Percentiles rank a stretch among this genome's conserved stretches.
Conservation (phyloP, 768 basidiomycete genomes). For the Tephrocybe sp. region DNA sequence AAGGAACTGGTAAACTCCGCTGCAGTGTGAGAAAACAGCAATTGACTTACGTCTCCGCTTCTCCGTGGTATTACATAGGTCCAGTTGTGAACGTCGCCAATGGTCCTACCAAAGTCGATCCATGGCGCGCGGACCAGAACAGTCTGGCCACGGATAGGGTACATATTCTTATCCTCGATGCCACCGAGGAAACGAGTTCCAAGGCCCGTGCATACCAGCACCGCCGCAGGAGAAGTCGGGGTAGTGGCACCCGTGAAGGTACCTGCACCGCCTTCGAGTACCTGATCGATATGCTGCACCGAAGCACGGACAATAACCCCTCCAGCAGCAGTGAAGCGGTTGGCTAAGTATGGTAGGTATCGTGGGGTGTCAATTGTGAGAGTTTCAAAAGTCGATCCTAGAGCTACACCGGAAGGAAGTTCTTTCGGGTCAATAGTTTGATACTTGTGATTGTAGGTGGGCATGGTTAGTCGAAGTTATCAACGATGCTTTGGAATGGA, state of each 20-base stretch:
- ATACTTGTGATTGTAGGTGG: conserved; percentile 39
- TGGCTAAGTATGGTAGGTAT: conserved; percentile 70
- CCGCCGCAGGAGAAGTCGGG: conserved; percentile 41
- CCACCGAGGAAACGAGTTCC: conserved; percentile 76
- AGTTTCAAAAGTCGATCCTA: conserved; percentile 60
- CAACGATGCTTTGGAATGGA: background rate
- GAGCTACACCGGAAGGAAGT: conserved; percentile 28
- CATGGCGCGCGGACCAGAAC: conserved; percentile 71
- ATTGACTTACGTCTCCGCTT: conserved; percentile 44
- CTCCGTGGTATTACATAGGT: conserved; percentile 67
- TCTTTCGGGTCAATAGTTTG: conserved; percentile 28
- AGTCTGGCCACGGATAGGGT: conserved; percentile 83
- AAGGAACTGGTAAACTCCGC: background rate
- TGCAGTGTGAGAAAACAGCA: background rate
- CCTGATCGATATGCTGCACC: conserved; percentile 67
- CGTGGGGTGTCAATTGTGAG: conserved; percentile 67
- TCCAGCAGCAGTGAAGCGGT: conserved; percentile 61
- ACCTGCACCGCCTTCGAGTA: conserved; percentile 59
- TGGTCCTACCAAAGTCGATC: conserved; percentile 54
- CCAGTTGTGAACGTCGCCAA: conserved; percentile 38
- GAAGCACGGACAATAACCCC: conserved; percentile 56
- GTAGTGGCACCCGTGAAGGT: conserved; percentile 24
- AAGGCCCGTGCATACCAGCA: conserved; percentile 72
- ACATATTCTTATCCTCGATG: conserved; percentile 71
- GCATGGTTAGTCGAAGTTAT: background rate